Base-by-base conservation (phyloP, 371 early-diverging fungal species). In the Lichtheimia ramosa region DNA sequence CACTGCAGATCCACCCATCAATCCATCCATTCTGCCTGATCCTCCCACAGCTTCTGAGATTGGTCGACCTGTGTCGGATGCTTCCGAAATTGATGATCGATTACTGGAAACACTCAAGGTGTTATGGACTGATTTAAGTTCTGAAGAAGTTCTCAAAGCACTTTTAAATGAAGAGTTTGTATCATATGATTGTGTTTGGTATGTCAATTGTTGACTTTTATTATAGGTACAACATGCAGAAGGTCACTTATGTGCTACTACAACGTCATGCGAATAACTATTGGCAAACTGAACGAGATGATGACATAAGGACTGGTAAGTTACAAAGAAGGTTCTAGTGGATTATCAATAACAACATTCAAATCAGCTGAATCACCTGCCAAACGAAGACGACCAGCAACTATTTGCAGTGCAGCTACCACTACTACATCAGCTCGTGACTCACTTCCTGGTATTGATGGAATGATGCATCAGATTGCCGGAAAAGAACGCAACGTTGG, bases 161-260 rank as follows among this genome's bases (percentile, higher is more conserved):
- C 56, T 79, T 25, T 59, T 79, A 41, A 76, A 71, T 55, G 62
- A 69, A 24, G 70, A 76, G 80, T 76, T 73, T 57, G 68, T 56
- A 20, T 50, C 43, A 13, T 53, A 5, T 24, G 14, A 5, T 54
- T 16, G 6, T 28, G 16, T 51, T 3, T n/a, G 13, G 14, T 13
- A 20, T 51, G n/a, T 18, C 7, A n/a, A 5, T 10, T 15, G 5
- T 39, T n/a, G 7, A 54, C 53, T 18, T 48, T 24, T 41, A 5
- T 14, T 28, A 23, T 54, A 79, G 80, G 23, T 71, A 80, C 23
- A 80, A 80, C 46, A 80, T 80, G 81, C 81, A 77, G 64, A 80
- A 80, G 40, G 77, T 77, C 0, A 77, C 77, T 2, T 80, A 80
- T 65, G 77, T 80, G 6, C 25, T 80, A 23, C 67, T 80, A 14